These are phyloP conservation scores for Glarea lozoyensis DNA, from an alignment of 495 filamentous ascomycete species.

Conservation along the genomic window DNA sequence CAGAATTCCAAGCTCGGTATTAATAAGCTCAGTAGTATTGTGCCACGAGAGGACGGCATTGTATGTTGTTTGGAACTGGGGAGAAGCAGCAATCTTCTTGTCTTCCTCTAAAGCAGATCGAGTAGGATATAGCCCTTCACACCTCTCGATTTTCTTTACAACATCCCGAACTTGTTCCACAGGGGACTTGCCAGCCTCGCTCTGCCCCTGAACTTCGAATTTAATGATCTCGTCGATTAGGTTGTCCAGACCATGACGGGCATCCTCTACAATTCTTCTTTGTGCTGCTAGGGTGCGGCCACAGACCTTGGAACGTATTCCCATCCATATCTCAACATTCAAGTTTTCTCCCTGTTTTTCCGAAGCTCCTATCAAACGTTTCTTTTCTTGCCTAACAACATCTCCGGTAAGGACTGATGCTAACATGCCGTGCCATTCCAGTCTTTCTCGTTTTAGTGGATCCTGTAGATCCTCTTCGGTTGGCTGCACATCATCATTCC, in stretches of 20 bases:
- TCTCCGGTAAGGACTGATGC: conserved; percentile 92
- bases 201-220: conserved; percentile 90
- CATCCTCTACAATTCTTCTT: conserved; percentile 73
- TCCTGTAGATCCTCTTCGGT: conserved; percentile 83
- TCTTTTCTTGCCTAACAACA: conserved; percentile 96
- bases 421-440: conserved; percentile 98
- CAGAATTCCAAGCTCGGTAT: conserved; percentile 81
- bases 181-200: conserved; percentile 80
- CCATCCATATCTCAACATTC: conserved; percentile 83
- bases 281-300: conserved; percentile 79
- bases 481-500: conserved; percentile 77
- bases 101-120: conserved; percentile 58
- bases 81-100: conserved; percentile 64
- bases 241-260: conserved; percentile 55
- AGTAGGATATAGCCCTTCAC: conserved; percentile 77
- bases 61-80: conserved; percentile 66
- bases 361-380: conserved; percentile 74
- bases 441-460: conserved; percentile 76
- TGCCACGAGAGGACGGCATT: conserved; percentile 91
- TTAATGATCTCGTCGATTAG: conserved; percentile 77
- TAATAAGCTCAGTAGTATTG: conserved; percentile 96
- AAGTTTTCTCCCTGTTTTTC: conserved; percentile 65
- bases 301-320: conserved; percentile 70
- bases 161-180: conserved; percentile 82
- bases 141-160: conserved; percentile 79